Percentiles rank a stretch among this genome's conserved stretches.
Evolutionary conservation across 1,284 basidiomycete genomes (phyloP).

Genomic region (Athelia sp.): DNA sequence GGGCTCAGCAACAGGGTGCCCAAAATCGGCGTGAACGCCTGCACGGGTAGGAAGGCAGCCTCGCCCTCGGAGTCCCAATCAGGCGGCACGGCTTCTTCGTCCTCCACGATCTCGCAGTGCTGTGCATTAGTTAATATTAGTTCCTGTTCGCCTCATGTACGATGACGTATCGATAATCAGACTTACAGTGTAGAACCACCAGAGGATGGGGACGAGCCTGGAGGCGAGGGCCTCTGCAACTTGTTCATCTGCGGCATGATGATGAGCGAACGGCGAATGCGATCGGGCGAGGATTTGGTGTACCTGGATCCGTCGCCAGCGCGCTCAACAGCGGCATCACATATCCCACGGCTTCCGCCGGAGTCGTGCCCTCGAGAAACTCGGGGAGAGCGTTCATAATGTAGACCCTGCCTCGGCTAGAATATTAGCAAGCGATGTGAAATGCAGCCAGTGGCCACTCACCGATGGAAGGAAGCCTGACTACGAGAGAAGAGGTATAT

Average conservation of each 20-base stretch:
- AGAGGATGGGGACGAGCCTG: constrained; percentile 80
- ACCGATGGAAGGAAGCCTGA: constrained; percentile 75
- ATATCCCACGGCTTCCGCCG: constrained; percentile 91
- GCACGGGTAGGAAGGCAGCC: constrained; percentile 49
- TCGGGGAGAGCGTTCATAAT: constrained; percentile 78
- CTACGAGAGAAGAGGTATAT: constrained; percentile 93
- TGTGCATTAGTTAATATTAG: too few relatives aligned
- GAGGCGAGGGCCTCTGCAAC: constrained; percentile 90
- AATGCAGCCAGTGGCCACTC: constrained; percentile 11
- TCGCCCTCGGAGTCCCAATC: constrained; percentile 2
- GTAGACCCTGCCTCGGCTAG: constrained; percentile 53
- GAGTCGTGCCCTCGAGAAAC: constrained; percentile 71
- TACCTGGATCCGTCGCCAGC: constrained; percentile 86
- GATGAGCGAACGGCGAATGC: constrained; percentile 9
- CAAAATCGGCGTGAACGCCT: constrained; percentile 88
- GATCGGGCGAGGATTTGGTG: constrained; percentile 20
- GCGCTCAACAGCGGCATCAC: constrained; percentile 86
- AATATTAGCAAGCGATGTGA: constrained; percentile 16
- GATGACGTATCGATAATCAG: too few relatives aligned
- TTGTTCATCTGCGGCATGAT: constrained; percentile 60
- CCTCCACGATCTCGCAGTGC: constrained; percentile 58
- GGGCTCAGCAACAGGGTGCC: constrained; percentile 84
- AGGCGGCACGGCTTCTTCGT: constrained; percentile 26
- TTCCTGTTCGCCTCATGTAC: too few relatives aligned
- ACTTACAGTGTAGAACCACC: constrained; percentile 89